A percentile compares a stretch with the other conserved stretches of the same genome.
Evolutionary conservation across 345 rosid species (phyloP).

Genomic region (Eucalyptus microcorys): DNA sequence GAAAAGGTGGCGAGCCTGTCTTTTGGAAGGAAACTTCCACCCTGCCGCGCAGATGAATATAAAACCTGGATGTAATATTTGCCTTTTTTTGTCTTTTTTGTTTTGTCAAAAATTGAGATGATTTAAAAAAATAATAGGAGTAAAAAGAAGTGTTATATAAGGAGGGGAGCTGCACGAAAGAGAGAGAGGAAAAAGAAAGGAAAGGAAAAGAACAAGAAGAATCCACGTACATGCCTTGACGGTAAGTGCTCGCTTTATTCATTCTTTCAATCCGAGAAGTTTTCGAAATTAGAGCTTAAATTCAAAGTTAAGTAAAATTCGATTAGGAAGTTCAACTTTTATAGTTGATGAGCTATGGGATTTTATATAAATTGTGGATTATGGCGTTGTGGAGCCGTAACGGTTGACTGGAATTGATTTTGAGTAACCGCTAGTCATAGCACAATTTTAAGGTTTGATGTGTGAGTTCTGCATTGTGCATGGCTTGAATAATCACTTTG

Average conservation of each 20-base stretch:
- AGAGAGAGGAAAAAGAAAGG: neutral
- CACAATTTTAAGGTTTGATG: accelerated
- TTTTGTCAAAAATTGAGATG: neutral
- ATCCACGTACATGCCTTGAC: accelerated
- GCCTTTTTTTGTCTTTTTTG: no score
- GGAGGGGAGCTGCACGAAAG: neutral
- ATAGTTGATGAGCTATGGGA: neutral
- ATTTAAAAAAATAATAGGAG: no score
- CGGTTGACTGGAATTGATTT: accelerated
- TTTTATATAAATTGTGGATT: neutral
- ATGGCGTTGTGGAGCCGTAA: accelerated
- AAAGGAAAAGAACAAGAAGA: neutral
- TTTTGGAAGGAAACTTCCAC: neutral
- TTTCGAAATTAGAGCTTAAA: no score
- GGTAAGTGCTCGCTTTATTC: accelerated
- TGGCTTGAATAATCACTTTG: no score
- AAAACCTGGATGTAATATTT: neutral
- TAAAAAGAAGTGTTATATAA: neutral
- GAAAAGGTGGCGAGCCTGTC: neutral
- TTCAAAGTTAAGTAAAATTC: no score
- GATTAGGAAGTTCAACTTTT: accelerated
- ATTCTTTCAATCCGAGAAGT: accelerated
- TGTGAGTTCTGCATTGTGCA: accelerated
- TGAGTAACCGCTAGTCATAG: no score
- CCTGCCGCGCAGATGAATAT: neutral